A percentile compares a stretch with the other conserved stretches of the same genome.
phyloP scores from a whole-genome alignment of 2,329 filamentous ascomycete species.

The Diplodia sapinea region DNA sequence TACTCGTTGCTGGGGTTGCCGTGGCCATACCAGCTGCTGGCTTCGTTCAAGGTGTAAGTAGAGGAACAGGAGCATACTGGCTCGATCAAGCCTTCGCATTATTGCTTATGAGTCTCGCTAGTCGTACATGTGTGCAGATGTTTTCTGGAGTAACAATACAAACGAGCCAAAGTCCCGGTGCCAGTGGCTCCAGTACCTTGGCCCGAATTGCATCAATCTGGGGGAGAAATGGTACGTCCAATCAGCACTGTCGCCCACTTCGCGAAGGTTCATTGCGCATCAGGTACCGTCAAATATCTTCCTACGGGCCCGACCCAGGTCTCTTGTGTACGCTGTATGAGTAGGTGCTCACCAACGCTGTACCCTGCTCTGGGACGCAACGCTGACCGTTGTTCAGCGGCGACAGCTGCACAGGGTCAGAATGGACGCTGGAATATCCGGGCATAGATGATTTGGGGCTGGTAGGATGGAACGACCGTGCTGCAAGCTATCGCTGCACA shows the following conservation, averaged over 20 bases:
- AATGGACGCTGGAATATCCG: background rate
- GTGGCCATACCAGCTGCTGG: slow-evolving; percentile 3
- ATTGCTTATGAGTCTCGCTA: background rate
- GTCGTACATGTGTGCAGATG: slow-evolving; percentile 9
- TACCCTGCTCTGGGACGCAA: background rate
- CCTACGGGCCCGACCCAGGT: slow-evolving; percentile 10
- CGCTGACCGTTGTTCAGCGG: background rate
- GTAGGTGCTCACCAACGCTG: background rate
- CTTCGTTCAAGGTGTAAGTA: slow-evolving; percentile 12
- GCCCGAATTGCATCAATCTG: background rate
- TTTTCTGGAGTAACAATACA: slow-evolving; percentile 5
- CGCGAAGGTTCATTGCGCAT: background rate
- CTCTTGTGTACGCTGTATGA: background rate
- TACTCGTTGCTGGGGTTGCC: background rate
- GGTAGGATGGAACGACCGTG: slow-evolving; percentile 16
- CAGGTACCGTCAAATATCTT: slow-evolving; percentile 15
- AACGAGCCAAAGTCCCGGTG: background rate
- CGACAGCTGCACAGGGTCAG: background rate
- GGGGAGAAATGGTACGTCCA: background rate
- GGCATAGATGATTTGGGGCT: slow-evolving; percentile 1
- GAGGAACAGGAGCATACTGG: background rate
- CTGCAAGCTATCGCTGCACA: slow-evolving; percentile 10
- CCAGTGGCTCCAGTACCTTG: slow-evolving; percentile 7
- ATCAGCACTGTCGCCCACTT: background rate
- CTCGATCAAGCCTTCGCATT: background rate